Evolutionary conservation across 768 basidiomycete species (phyloP).

Genomic region (Lactarius trivialis): DNA sequence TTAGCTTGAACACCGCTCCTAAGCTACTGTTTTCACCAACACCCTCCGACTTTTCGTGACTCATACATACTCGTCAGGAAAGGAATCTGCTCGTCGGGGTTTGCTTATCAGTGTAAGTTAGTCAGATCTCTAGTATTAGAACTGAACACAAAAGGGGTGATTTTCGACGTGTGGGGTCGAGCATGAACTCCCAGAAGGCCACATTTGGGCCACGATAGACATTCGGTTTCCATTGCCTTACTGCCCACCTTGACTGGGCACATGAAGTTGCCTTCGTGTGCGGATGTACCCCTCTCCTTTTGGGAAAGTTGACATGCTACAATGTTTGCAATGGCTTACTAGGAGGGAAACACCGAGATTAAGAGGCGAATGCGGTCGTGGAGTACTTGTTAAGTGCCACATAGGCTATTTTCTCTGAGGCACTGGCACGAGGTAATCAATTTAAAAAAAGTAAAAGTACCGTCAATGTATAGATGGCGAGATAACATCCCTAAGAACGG

Average conservation of each 20-base stretch:
- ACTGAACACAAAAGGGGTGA: background rate
- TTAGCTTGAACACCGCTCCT: no score
- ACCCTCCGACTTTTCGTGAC: no score
- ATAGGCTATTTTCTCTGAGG: no score
- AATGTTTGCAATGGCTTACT: background rate
- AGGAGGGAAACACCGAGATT: background rate
- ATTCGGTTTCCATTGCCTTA: background rate
- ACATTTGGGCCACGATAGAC: background rate
- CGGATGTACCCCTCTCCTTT: no score
- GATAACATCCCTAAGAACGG: background rate
- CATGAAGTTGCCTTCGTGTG: no score
- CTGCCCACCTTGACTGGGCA: no score
- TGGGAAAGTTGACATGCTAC: background rate
- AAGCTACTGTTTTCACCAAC: no score
- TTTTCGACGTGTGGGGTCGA: background rate
- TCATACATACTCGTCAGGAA: background rate
- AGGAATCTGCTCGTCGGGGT: no score
- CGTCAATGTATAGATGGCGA: background rate
- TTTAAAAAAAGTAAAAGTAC: background rate
- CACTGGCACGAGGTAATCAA: no score
- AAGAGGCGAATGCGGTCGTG: background rate
- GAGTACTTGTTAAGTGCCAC: background rate
- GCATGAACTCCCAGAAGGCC: background rate
- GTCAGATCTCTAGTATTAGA: background rate
- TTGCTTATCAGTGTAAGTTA: background rate